Evolutionary conservation across 345 rosid species (phyloP).

Genomic region (Brassica incana): DNA sequence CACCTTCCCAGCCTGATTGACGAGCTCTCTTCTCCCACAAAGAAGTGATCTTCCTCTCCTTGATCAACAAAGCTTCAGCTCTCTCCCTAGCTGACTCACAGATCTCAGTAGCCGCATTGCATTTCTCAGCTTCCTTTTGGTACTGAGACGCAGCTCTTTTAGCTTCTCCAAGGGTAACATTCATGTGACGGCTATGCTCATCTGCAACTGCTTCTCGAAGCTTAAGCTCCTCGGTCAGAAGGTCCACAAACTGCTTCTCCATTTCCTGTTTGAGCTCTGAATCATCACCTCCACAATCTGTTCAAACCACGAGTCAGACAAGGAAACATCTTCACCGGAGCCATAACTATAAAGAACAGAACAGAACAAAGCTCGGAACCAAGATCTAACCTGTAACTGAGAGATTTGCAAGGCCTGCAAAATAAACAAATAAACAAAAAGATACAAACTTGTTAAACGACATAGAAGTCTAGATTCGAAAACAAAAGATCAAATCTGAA

Average conservation of each 20-base stretch:
- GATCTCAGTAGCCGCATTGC: constrained; percentile 90
- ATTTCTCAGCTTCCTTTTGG: constrained; percentile 96
- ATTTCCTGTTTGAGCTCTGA: constrained; percentile 86
- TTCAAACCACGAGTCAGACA: constrained; percentile 7
- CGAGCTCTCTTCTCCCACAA: constrained; percentile 89
- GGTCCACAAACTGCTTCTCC: constrained; percentile 95
- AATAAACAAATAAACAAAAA: no score
- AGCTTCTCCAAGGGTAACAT: constrained; percentile 77
- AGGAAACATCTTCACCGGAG: background rate
- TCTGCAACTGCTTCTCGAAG: constrained; percentile 82
- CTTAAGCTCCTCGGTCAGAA: constrained; percentile 84
- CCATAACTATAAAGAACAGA: background rate
- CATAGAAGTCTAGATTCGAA: no score
- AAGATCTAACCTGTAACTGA: constrained; percentile 70
- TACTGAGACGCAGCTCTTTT: constrained; percentile 92
- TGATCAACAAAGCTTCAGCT: constrained; percentile 67
- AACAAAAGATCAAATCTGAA: background rate
- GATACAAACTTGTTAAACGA: no score
- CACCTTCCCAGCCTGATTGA: constrained; percentile 92
- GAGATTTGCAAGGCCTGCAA: constrained; percentile 83
- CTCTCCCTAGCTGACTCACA: constrained; percentile 94
- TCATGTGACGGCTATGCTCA: constrained; percentile 85
- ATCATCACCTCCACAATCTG: constrained; percentile 88
- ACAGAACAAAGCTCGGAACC: no score
- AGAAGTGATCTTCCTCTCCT: constrained; percentile 76